These are phyloP conservation scores for Aspergillus proliferans DNA, from an alignment of 2,329 filamentous ascomycete species.

Conservation along the genomic window DNA sequence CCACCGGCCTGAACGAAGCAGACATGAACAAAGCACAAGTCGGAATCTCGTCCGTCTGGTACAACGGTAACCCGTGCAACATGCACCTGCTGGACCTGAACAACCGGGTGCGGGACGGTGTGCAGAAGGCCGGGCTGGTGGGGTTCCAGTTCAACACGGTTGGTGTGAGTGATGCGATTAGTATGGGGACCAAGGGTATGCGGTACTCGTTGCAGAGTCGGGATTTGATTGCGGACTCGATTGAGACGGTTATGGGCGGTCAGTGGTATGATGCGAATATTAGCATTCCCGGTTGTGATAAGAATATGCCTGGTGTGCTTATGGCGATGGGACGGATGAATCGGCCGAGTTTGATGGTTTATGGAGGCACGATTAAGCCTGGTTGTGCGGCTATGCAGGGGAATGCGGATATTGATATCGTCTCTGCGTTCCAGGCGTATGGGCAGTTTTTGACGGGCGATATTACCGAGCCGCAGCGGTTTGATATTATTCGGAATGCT, in stretches of 20 bases:
- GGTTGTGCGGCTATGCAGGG: conserved; percentile 74
- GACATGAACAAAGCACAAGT: conserved; percentile 97
- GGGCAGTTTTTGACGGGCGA: conserved; percentile 89
- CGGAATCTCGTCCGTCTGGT: conserved; percentile 97
- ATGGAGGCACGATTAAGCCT: conserved; percentile 88
- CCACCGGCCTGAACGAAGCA: conserved; percentile 75
- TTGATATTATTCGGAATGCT: conserved; percentile 52
- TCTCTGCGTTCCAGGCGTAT: conserved; percentile 96
- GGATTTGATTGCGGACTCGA: conserved; percentile 95
- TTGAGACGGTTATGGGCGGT: conserved; percentile 97
- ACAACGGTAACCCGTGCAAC: conserved; percentile 96
- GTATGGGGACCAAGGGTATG: conserved; percentile 98
- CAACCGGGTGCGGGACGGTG: conserved; percentile 65
- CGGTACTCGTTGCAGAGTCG: conserved; percentile 88
- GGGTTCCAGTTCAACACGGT: conserved; percentile 99
- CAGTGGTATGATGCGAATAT: conserved; percentile 99
- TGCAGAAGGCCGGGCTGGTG: conserved; percentile 69
- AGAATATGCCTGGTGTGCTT: conserved; percentile 94
- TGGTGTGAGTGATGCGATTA: conserved; percentile 94
- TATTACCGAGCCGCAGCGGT: conserved; percentile 84
- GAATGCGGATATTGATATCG: conserved; percentile 76
- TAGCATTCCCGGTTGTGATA: conserved; percentile 95
- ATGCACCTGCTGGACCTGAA: conserved; percentile 96
- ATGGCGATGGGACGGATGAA: conserved; percentile 95
- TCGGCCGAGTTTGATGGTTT: conserved; percentile 93